phyloP scores from a whole-genome alignment of 2,329 filamentous ascomycete genomes.

The Pseudogymnoascus sp. region DNA sequence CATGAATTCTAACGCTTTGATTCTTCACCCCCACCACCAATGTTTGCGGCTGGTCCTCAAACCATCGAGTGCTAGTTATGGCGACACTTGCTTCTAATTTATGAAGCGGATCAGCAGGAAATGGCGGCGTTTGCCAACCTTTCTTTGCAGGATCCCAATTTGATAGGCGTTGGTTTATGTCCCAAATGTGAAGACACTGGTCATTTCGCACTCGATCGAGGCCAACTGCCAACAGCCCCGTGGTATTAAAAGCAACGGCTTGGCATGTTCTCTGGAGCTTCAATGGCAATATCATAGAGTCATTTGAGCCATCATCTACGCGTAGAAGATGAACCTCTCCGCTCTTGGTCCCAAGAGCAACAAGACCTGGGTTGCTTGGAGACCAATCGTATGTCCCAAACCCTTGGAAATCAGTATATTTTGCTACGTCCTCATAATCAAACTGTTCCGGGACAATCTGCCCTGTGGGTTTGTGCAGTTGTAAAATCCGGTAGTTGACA shows the following conservation, averaged over 20 bases:
- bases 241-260: slow-evolving; percentile 70
- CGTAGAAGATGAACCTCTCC: slow-evolving; percentile 69
- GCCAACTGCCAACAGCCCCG: slow-evolving; percentile 66
- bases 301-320: slow-evolving; percentile 62
- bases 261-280: slow-evolving; percentile 74
- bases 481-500: slow-evolving; percentile 53
- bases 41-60: slow-evolving; percentile 66
- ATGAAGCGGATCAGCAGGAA: slow-evolving; percentile 43
- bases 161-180: slow-evolving; percentile 55
- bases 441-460: slow-evolving; percentile 49
- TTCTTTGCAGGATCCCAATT: slow-evolving; percentile 39
- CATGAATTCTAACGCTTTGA: slow-evolving; percentile 67
- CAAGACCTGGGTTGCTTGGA: slow-evolving; percentile 48
- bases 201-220: slow-evolving; percentile 76
- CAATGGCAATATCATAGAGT: slow-evolving; percentile 57
- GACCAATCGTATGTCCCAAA: slow-evolving; percentile 63
- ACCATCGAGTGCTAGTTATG: slow-evolving; percentile 78
- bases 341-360: slow-evolving; percentile 67
- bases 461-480: slow-evolving; percentile 56
- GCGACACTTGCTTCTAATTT: slow-evolving; percentile 59
- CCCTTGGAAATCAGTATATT: slow-evolving; percentile 55
- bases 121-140: slow-evolving; percentile 34
- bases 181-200: slow-evolving; percentile 75
- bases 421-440: slow-evolving; percentile 48
- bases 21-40: slow-evolving; percentile 69